Percentiles rank a stretch among this genome's conserved stretches.
Evolutionary conservation across 2,329 filamentous ascomycete species (phyloP).

Genomic region (Tolypocladium tropicale): DNA sequence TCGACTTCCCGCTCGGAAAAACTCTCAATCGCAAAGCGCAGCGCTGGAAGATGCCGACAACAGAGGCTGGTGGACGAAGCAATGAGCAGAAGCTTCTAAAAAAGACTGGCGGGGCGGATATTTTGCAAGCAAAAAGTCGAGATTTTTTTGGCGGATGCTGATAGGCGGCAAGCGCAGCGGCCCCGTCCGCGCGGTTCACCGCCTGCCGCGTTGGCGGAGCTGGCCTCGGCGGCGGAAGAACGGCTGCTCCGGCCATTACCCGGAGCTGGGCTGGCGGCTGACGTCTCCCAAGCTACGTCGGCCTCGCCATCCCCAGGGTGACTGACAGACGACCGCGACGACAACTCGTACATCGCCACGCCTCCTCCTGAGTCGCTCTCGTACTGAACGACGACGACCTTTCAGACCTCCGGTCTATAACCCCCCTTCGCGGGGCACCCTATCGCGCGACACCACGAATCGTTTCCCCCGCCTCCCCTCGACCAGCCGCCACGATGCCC

Average conservation of each 20-base stretch:
- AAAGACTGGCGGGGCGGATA: slow-evolving; percentile 8
- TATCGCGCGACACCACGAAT: neutral
- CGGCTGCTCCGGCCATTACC: neutral
- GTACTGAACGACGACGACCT: neutral
- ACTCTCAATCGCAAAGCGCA: slow-evolving; percentile 6
- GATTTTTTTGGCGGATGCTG: slow-evolving; percentile 11
- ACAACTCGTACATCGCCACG: neutral
- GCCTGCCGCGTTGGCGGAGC: slow-evolving; percentile 8
- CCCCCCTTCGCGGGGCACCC: slow-evolving; percentile 6
- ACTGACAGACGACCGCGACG: neutral
- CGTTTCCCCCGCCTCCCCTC: neutral
- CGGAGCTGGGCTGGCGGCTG: neutral
- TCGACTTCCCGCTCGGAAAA: neutral
- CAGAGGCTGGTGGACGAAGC: neutral
- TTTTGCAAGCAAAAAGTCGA: slow-evolving; percentile 5
- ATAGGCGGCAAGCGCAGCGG: slow-evolving; percentile 3
- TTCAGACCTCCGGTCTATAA: neutral
- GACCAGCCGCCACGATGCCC: slow-evolving; percentile 36
- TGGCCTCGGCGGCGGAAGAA: slow-evolving; percentile 9
- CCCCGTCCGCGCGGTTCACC: slow-evolving; percentile 6
- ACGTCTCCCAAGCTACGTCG: neutral
- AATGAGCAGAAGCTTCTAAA: slow-evolving; percentile 4
- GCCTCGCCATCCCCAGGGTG: neutral
- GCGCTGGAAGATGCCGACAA: neutral
- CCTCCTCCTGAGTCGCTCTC: neutral